Base-by-base conservation (phyloP, 345 rosid species). In the Euclidium syriacum region DNA sequence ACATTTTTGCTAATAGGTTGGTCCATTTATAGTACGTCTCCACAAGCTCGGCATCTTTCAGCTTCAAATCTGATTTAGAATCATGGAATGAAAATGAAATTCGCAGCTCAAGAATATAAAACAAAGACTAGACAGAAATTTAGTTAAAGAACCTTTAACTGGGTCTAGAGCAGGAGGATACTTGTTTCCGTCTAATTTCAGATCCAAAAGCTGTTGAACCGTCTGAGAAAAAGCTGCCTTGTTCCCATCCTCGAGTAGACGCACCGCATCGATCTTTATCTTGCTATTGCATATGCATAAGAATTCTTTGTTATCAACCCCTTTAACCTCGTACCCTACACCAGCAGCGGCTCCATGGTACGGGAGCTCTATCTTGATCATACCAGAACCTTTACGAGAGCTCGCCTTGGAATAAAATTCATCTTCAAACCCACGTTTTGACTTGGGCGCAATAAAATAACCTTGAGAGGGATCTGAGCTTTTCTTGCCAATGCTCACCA, bases 161-260 rank as follows among this genome's bases (percentile, higher is more conserved):
- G 97, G 95, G 85, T 89, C 91, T 56, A 90, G 65, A 52, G 85
- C 81, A 18, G 87, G 88, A 68, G 88, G 99, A 41, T 72, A 85
- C 65, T 83, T 87, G 63, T 72, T 78, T 75, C 84, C 95, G 14
- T 75, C 80, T 71, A 85, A 69, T 77, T 85, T 82, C 71, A 78
- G 64, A 48, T 64, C 75, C 75, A 60, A 71, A 58, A 92, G 85
- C 77, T 78, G 81, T 70, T 87, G 99, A 77, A 87, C 95, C n/a
- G 96, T 80, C 48, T 76, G 77, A 60, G 98, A 87, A 80, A 85
- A 92, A 57, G 95, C 94, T 52, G 58, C 38, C 53, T 60, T 62
- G 75, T 76, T 87, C 68, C 61, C 73, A 44, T 79, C 76, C 75
- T 92, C 95, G 46, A 92, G 97, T 72, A 92, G 86, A 68, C 85